These are phyloP conservation scores for Adansonia digitata DNA, from an alignment of 345 rosid genomes.

Conservation along the genomic window DNA sequence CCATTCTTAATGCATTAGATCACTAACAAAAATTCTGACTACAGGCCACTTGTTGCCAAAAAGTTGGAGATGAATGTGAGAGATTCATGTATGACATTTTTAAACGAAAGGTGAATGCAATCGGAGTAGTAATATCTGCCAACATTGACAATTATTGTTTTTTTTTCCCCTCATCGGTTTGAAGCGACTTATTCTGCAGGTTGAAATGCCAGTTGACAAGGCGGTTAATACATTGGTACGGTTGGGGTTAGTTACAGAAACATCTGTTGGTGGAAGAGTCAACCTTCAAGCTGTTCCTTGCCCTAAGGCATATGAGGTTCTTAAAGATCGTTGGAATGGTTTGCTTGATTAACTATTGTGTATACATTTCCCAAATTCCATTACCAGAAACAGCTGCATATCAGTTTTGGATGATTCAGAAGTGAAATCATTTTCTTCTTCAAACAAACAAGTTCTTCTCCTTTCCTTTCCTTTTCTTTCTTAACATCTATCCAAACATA, in stretches of 20 bases:
- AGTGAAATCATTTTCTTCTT: too few species aligned
- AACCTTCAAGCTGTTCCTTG: conserved; percentile 53
- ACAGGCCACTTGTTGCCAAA: conserved; percentile 44
- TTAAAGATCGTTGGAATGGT: conserved; percentile 60
- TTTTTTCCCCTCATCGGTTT: not conserved
- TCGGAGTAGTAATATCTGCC: not conserved
- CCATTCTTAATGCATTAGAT: not conserved
- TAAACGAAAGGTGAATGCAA: conserved; percentile 49
- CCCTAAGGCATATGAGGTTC: conserved; percentile 48
- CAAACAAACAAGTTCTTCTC: too few species aligned
- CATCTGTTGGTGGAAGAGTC: conserved; percentile 37
- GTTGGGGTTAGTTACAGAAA: conserved; percentile 62
- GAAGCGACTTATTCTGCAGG: conserved; percentile 41
- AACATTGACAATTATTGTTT: conserved; percentile 8
- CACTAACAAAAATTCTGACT: conserved; percentile 2
- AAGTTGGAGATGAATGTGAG: conserved; percentile 72
- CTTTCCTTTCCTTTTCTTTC: too few species aligned
- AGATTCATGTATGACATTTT: conserved; percentile 65
- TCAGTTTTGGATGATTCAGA: too few species aligned
- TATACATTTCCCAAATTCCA: not conserved
- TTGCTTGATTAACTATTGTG: conserved; percentile 42
- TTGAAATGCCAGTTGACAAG: conserved; percentile 79
- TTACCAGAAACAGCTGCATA: not conserved
- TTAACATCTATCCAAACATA: too few species aligned
- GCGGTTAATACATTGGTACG: conserved; percentile 59